Evolutionary conservation across 2,329 filamentous ascomycete genomes (phyloP).

Genomic region (Geosmithia putterillii): DNA sequence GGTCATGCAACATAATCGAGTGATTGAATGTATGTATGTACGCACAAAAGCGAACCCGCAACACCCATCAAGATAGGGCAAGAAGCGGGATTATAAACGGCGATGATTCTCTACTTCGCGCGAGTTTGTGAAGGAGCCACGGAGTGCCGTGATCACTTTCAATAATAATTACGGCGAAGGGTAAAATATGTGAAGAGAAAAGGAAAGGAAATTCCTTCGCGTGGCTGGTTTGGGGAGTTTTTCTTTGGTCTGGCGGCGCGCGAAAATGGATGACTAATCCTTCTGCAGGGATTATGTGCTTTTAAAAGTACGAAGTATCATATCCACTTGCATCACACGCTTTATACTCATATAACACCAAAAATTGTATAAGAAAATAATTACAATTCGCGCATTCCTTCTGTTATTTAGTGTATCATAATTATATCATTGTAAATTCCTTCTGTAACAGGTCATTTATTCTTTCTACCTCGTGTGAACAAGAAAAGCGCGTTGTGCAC

Average conservation of each 20-base stretch:
- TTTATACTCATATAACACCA: no score
- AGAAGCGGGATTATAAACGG: constrained; percentile 50
- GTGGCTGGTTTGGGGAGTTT: background rate
- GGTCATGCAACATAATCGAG: background rate
- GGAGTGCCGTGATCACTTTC: constrained; percentile 7
- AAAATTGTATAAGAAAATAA: no score
- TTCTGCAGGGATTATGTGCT: background rate
- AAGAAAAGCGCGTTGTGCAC: no score
- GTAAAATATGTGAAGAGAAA: constrained; percentile 35
- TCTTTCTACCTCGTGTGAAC: no score
- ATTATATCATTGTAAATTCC: no score
- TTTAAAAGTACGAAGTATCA: no score
- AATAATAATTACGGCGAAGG: constrained; percentile 21
- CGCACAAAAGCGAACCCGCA: constrained; percentile 51
- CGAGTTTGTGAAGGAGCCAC: constrained; percentile 31
- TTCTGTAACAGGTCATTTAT: no score
- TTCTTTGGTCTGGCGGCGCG: background rate
- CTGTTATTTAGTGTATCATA: no score
- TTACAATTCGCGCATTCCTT: no score
- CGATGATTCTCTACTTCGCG: constrained; percentile 41
- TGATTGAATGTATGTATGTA: constrained; percentile 25
- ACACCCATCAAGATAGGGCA: constrained; percentile 30
- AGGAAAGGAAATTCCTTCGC: constrained; percentile 11
- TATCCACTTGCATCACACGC: no score
- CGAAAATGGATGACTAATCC: background rate